phyloP scores from a whole-genome alignment of 2,329 filamentous ascomycete species.

The Aureobasidium sp. region DNA sequence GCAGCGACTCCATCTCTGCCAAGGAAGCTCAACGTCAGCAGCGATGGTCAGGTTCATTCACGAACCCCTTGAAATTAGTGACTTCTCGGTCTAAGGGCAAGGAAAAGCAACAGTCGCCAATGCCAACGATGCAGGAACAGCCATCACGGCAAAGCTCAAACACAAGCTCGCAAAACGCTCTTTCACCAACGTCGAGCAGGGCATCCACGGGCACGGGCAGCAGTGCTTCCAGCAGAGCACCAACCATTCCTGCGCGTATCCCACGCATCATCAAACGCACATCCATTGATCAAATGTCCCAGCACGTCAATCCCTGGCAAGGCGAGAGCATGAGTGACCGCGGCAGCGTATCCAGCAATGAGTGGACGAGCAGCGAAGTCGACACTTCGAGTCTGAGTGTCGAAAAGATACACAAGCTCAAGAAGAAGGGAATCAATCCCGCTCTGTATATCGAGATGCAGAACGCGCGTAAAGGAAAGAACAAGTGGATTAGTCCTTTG shows the following conservation, averaged over 20 bases:
- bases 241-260: background rate
- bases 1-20: background rate
- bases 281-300: constrained; percentile 28
- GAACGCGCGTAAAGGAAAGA: constrained; percentile 32
- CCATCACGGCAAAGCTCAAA: background rate
- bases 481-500: constrained; percentile 11
- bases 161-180: background rate
- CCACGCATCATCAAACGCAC: constrained; percentile 26
- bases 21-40: background rate
- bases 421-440: constrained; percentile 41
- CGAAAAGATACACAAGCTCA: constrained; percentile 36
- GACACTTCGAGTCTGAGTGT: constrained; percentile 32
- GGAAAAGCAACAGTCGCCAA: background rate
- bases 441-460: constrained; percentile 41
- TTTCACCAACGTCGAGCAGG: background rate
- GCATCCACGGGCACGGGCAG: background rate
- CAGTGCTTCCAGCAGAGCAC: background rate
- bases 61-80: background rate
- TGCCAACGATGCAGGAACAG: background rate
- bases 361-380: constrained; percentile 33
- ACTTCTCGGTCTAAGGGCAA: background rate
- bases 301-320: constrained; percentile 22
- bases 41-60: constrained; percentile 1
- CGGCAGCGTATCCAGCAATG: constrained; percentile 20
- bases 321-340: constrained; percentile 6